Percentiles rank a stretch among this genome's conserved stretches.
These are phyloP conservation scores for Onygenales sp. DNA, from an alignment of 2,329 filamentous ascomycete genomes.

Conservation along the genomic window DNA sequence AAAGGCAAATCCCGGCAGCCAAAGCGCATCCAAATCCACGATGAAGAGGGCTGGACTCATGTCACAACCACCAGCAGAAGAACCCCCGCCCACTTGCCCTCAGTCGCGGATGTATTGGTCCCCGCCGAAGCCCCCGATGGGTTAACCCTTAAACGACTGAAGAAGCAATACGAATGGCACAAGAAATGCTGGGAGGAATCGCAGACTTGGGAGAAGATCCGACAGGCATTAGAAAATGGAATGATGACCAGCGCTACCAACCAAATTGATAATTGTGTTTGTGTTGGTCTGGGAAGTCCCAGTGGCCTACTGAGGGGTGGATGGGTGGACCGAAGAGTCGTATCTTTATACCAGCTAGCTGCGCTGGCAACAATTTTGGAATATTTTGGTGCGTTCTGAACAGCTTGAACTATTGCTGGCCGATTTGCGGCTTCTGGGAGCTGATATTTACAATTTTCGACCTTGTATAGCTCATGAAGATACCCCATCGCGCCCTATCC, in stretches of 20 bases:
- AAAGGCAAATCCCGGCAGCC: slow-evolving; percentile 4
- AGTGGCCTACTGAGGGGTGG: slow-evolving; percentile 33
- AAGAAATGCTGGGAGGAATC: slow-evolving; percentile 22
- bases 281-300: slow-evolving; percentile 32
- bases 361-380: slow-evolving; percentile 24
- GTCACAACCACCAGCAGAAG: slow-evolving; percentile 21
- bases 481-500: slow-evolving; percentile 19
- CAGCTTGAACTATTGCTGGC: not conserved
- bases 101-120: slow-evolving; percentile 12
- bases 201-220: slow-evolving; percentile 18
- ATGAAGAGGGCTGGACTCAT: slow-evolving; percentile 36
- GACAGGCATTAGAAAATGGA: slow-evolving; percentile 6
- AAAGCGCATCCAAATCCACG: slow-evolving; percentile 29
- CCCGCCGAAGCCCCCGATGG: slow-evolving; percentile 28
- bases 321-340: slow-evolving; percentile 31
- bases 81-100: slow-evolving; percentile 4
- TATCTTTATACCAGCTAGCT: slow-evolving; percentile 33
- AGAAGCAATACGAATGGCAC: slow-evolving; percentile 21
- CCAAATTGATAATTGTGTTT: slow-evolving; percentile 23
- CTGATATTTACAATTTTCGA: slow-evolving; percentile 1
- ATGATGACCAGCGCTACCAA: not conserved
- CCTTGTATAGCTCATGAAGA: not conserved
- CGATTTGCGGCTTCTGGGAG: slow-evolving; percentile 3
- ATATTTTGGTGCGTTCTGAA: slow-evolving; percentile 16
- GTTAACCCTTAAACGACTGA: slow-evolving; percentile 23